Conservation (phyloP, 2,329 filamentous ascomycete genomes). For the Diplodia seriata region DNA sequence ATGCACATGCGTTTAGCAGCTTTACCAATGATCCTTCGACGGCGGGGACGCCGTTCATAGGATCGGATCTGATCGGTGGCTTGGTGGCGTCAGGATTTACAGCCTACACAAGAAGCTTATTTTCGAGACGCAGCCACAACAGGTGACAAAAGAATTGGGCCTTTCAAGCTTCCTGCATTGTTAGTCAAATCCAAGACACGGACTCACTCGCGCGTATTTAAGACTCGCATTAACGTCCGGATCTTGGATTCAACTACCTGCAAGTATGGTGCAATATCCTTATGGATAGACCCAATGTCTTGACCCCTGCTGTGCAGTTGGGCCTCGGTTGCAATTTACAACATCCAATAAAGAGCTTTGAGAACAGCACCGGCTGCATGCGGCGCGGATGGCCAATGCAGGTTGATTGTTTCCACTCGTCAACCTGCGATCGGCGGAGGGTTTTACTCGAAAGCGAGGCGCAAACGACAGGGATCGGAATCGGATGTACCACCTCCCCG, state of each 20-base stretch:
- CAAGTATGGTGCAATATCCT: no score
- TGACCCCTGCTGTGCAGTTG: no score
- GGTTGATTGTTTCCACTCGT: background rate
- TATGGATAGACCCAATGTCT: no score
- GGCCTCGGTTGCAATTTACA: background rate
- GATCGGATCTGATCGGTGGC: background rate
- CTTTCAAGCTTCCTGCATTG: no score
- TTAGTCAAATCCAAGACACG: no score
- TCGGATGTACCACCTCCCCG: background rate
- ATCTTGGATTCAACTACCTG: no score
- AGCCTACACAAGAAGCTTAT: no score
- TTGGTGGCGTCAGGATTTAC: background rate
- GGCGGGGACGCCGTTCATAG: background rate
- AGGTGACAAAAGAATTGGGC: no score
- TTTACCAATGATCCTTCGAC: background rate
- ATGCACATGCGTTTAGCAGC: background rate
- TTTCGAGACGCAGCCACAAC: background rate
- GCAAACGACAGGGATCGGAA: background rate
- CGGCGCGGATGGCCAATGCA: background rate
- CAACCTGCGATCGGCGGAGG: background rate
- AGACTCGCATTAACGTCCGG: no score
- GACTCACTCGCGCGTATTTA: no score
- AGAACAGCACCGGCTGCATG: no score
- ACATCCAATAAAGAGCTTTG: background rate
- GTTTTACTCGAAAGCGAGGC: background rate